phyloP scores from a whole-genome alignment of 345 rosid genomes.

The Rhodomyrtus tomentosa region DNA sequence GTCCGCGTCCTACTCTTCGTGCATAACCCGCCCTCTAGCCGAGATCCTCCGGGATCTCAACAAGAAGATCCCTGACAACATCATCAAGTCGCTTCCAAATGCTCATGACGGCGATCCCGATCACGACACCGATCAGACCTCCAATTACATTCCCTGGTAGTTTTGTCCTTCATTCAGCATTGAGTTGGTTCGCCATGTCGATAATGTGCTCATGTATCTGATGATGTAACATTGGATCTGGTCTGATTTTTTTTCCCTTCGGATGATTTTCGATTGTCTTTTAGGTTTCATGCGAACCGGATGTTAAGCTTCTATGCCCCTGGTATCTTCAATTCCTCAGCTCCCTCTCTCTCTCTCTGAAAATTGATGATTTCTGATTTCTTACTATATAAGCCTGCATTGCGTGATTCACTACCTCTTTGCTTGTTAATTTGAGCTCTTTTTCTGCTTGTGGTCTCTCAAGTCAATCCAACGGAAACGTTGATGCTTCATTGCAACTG shows the following conservation, averaged over 20 bases:
- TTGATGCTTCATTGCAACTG: neutral
- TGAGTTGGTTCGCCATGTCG: neutral
- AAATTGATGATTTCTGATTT: neutral
- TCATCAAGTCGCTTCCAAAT: slow-evolving; percentile 36
- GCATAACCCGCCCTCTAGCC: slow-evolving; percentile 75
- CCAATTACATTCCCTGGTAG: slow-evolving; percentile 74
- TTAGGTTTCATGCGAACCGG: slow-evolving; percentile 93
- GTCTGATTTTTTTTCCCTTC: neutral
- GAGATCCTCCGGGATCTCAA: slow-evolving; percentile 98
- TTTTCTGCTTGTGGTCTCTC: neutral
- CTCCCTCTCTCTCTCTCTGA: neutral
- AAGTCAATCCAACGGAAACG: neutral
- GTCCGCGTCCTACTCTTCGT: slow-evolving; percentile 48
- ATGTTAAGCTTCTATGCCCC: slow-evolving; percentile 98
- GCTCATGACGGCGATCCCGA: slow-evolving; percentile 5
- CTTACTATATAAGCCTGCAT: neutral
- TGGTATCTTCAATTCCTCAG: slow-evolving; percentile 29
- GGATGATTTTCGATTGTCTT: neutral
- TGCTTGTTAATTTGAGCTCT: neutral
- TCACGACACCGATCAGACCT: slow-evolving; percentile 8
- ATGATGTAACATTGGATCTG: neutral
- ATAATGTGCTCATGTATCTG: neutral
- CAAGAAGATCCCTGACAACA: slow-evolving; percentile 85
- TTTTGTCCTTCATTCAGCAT: neutral
- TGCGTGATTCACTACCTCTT: neutral